Base-by-base conservation (phyloP, 2,329 filamentous ascomycete genomes). In the Talaromyces pinophilus region DNA sequence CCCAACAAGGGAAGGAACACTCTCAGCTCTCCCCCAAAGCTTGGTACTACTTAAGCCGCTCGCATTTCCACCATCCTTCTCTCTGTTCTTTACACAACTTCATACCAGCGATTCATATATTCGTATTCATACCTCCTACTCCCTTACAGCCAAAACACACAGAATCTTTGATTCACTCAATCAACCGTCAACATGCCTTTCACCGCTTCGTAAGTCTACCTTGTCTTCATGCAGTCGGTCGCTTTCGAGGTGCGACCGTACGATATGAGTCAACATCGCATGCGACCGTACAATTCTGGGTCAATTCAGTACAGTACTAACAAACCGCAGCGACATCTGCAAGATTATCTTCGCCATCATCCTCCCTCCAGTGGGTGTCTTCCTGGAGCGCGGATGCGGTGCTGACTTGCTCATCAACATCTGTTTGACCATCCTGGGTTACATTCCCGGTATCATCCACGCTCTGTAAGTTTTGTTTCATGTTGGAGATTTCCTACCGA, bases 331-430 rank as follows among this genome's bases (percentile, higher is more conserved):
- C 78, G 89, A 92, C 78, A 88, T 91, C 82, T 88, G 88, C 87
- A 91, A 91, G 83, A 90, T 91, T 85, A 86, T 96, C 82, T 86
- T 96, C 82, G 93, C 93, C 84, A 84, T 97, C 84, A 83, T 97
- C 83, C 88, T 97, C 71, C 93, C 93, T 66, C 93, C 93, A 78
- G 82, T 97, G 65, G 93, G 93, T 83, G 93, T 97, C 79, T 95
- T 96, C 87, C 91, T 97, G 72, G 93, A 97, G 89, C 88, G 90
- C 73, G 93, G 93, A 75, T 96, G 93, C 83, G 90, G 90, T 77
- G 88, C 89, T 72, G 92, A 96, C 78, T 84, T 97, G 76, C 84
- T 94, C 81, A 96, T 97, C 87, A 96, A 96, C 89, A 92, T 96
- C 81, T 86, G 93, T 76, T 83, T 96, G 82, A 96, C 92, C 73